Evolutionary conservation across 495 filamentous ascomycete genomes (phyloP), one percentile per base, ranked within the genome.

Genomic region (Cudoniella acicularis): DNA sequence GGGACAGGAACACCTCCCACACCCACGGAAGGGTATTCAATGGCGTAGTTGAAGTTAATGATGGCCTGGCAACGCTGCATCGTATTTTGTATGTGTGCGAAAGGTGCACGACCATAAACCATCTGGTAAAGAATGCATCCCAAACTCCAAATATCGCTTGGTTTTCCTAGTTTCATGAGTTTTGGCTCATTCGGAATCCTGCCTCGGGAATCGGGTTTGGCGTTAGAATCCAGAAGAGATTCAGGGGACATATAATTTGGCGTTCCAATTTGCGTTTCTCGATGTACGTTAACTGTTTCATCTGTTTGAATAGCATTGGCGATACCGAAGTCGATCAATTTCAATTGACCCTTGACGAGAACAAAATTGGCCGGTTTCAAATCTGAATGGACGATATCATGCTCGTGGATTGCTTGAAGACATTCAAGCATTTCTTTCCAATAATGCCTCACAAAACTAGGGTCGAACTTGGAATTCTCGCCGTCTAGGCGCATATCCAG

Each of bases 351-450:
- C 63, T 91, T 83, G 13, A 92, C 87, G n/a, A 95, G 77, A 43
- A 96, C 87, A 61, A 96, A 96, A 64, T 96, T 98, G 59, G 92
- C 91, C 1, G 94, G 94, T 67, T 98, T 98, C 26, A 98, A 79
- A 68, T 98, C 94, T 1, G 90, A 95, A 71, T 98, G 94, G 10
- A 98, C 92, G 51, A 98, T 91, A 69, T 96, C 92, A 64, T 85
- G 76, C 0, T 85, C 79, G 68, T 98, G 94, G 0, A 98, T 91
- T 1, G 92, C 82, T 52, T 89, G 82, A 3, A 98, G 86, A 71
- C 94, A 98, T 66, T 95, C 90, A 2, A 98, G 87, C 95, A 98
- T 98, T 73, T 98, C 94, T 67, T 92, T 91, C 94, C 94, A 98
- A 76, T 96, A 96, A 73, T 90, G 91, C 9, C 94, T 87, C n/a